Conservation (phyloP, 306 rosid species). For the Astragalus glycyphyllos region DNA sequence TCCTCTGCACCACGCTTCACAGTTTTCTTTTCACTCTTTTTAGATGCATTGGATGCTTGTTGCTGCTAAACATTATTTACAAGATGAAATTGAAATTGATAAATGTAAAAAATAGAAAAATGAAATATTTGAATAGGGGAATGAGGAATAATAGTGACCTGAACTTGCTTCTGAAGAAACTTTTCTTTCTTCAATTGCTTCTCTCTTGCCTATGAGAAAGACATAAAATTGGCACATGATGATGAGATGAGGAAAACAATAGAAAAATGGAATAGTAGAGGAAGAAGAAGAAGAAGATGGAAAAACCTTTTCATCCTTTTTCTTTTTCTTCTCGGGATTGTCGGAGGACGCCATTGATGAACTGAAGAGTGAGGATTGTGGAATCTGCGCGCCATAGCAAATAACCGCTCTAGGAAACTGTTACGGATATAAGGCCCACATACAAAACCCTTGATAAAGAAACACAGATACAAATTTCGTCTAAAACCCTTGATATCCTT, state of each 20-base stretch:
- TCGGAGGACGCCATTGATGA: conserved; percentile 45
- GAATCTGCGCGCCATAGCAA: conserved; percentile 8
- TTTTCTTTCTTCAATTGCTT: conserved; percentile 87
- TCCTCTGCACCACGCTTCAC: conserved; percentile 69
- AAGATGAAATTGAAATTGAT: conserved; percentile 17
- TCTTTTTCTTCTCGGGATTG: conserved; percentile 84
- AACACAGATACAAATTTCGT: no score
- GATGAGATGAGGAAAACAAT: not conserved
- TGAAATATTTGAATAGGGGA: conserved; percentile 22
- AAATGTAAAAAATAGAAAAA: not conserved
- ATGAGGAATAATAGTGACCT: conserved; percentile 51
- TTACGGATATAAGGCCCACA: no score
- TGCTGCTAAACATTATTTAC: conserved; percentile 60
- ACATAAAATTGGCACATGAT: conserved; percentile 22
- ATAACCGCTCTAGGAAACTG: conserved; percentile 1
- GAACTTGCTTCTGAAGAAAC: conserved; percentile 71
- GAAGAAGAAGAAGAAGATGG: not conserved
- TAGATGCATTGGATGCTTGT: conserved; percentile 62
- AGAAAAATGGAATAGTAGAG: not conserved
- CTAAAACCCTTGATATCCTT: no score
- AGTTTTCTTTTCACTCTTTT: conserved; percentile 78
- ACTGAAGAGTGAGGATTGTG: conserved; percentile 21
- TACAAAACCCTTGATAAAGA: no score
- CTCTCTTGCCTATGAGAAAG: conserved; percentile 77
- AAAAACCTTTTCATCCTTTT: conserved; percentile 86